These are phyloP conservation scores for Ocimum tenuiflorum DNA, from an alignment of 257 asterid species.

Conservation along the genomic window DNA sequence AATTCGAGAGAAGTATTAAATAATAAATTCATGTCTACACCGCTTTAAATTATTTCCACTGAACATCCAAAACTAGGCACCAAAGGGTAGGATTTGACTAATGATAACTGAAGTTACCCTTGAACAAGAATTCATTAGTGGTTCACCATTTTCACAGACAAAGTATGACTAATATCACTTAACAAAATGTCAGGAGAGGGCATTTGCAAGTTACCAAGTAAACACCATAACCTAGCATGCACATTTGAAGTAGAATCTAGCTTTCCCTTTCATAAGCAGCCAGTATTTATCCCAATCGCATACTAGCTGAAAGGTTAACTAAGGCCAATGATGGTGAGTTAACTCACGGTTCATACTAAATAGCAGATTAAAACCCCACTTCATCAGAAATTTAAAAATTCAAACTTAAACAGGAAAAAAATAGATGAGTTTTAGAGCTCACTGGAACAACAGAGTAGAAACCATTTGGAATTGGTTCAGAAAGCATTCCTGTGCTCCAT, in stretches of 20 bases:
- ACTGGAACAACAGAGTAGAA: conserved; percentile 91
- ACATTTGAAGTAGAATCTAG: not conserved
- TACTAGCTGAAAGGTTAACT: not conserved
- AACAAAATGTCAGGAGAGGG: not conserved
- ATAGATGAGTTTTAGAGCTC: conserved; percentile 35
- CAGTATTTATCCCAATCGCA: not conserved
- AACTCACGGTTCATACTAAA: not conserved
- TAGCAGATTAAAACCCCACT: not conserved
- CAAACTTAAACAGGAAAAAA: conserved; percentile 10
- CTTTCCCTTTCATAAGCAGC: not conserved
- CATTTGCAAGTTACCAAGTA: not conserved
- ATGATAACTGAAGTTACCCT: not conserved
- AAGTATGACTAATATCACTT: not conserved
- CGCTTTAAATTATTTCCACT: not conserved
- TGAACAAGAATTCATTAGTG: not conserved
- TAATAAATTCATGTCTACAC: not conserved
- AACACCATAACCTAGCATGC: not conserved
- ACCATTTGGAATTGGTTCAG: conserved; percentile 88
- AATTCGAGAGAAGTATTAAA: not conserved
- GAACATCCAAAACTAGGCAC: not conserved
- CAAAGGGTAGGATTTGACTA: not conserved
- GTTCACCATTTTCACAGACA: not conserved
- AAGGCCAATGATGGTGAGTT: not conserved
- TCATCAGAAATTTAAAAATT: not conserved
- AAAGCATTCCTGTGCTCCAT: conserved; percentile 87